Evolutionary conservation across 768 basidiomycete genomes (phyloP), one percentile per base, ranked within the genome.

Genomic region (Termitomyces titanicus): DNA sequence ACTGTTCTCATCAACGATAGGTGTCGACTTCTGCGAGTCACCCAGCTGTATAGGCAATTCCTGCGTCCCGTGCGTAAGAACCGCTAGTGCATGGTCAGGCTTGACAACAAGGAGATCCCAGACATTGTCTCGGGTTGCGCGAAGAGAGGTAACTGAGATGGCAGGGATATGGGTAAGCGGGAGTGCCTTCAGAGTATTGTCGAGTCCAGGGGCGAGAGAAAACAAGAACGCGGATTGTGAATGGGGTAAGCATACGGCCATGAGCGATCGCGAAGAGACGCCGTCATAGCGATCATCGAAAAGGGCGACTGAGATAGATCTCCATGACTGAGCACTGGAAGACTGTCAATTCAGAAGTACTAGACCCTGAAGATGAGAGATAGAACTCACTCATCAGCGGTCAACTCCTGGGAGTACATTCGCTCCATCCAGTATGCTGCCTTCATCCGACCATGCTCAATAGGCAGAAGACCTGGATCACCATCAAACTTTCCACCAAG

Each of bases 341-440:
- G 31, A 27, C 39, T 12, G 47, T 54, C 29, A 61, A 33, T 35
- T 48, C 31, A 42, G 3, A 34, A 33, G 54, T 47, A 56, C 46
- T 50, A 25, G 27, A 43, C 25, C 27, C 20, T 50, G 35, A 29
- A 35, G 20, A 58, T 20, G 13, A 57, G 12, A 13, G 29, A 54
- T 24, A 25, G 49, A 68, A 63, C 82, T 72, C 65, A 91, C 90
- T 82, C 79, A 42, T 63, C 63, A 45, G 70, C 65, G 0, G 74
- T 60, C 17, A 84, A 72, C n/a, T 79, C 72, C 51, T 79, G 76
- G 13, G 78, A 73, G 51, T 75, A 68, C 15, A 92, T 59, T 48
- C 70, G 76, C 60, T 91, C 83, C 69, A 86, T 81, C 89, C 90
- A 92, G 63, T 83, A 88, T 0, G 83, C 75, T 1, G 87, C 80